These are phyloP conservation scores for Aspergillus udagawae DNA, from an alignment of 2,329 filamentous ascomycete genomes.

Conservation along the genomic window DNA sequence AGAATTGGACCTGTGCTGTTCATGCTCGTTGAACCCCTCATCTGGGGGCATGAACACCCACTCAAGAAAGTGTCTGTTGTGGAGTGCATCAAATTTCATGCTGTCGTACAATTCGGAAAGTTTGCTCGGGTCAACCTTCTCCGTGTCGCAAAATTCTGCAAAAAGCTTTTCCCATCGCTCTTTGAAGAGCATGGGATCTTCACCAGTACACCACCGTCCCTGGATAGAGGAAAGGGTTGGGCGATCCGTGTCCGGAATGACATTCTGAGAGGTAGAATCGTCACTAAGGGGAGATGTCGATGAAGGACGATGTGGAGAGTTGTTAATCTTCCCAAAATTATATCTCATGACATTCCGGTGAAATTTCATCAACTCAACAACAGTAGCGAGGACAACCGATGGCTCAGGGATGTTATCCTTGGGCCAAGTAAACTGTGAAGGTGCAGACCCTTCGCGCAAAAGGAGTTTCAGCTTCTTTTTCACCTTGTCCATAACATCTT, in stretches of 20 bases:
- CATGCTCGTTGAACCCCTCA: conserved; percentile 70
- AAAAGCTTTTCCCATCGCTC: conserved; percentile 99
- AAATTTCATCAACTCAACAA: conserved; percentile 96
- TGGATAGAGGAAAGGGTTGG: conserved; percentile 70
- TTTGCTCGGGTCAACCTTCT: conserved; percentile 98
- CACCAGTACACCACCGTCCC: conserved; percentile 90
- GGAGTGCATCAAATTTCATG: conserved; percentile 98
- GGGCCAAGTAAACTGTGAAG: conserved; percentile 97
- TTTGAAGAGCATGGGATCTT: conserved; percentile 90
- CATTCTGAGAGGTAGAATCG: conserved; percentile 11
- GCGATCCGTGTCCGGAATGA: conserved; percentile 24
- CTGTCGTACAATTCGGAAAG: conserved; percentile 98
- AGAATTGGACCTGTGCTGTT: conserved; percentile 28
- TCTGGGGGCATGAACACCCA: conserved; percentile 93
- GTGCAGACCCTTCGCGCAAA: conserved; percentile 85
- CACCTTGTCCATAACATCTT: conserved; percentile 99
- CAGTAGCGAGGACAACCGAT: conserved; percentile 83
- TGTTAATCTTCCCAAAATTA: conserved; percentile 80
- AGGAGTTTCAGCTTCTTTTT: conserved; percentile 98
- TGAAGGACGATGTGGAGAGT: conserved; percentile 30
- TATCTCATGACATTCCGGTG: conserved; percentile 91
- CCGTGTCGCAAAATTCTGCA: conserved; percentile 89
- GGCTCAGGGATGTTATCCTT: conserved; percentile 87
- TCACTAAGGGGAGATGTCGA: neutral
- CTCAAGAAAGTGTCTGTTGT: conserved; percentile 93